Conservation (phyloP, 768 basidiomycete species). For the Gloeophyllum trabeum region DNA sequence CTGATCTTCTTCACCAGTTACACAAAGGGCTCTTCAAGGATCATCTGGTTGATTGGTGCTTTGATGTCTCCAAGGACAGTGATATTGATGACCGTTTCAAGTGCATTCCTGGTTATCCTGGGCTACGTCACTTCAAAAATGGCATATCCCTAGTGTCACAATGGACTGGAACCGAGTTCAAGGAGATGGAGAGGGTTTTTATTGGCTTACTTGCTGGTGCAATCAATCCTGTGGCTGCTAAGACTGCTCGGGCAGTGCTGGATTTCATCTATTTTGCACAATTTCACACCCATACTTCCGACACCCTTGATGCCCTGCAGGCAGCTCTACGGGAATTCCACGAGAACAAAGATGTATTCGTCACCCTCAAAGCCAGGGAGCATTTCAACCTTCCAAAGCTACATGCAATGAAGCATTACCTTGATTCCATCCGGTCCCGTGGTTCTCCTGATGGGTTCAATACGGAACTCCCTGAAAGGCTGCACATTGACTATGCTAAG, state of each 20-base stretch:
- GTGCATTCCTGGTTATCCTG: slow-evolving; percentile 17
- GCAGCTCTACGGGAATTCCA: slow-evolving; percentile 14
- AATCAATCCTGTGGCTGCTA: slow-evolving; percentile 10
- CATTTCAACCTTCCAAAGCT: slow-evolving; percentile 21
- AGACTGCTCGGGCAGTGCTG: slow-evolving; percentile 12
- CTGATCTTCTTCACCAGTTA: slow-evolving; percentile 34
- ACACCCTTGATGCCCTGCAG: slow-evolving; percentile 8
- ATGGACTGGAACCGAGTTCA: slow-evolving; percentile 32
- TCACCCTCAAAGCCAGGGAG: slow-evolving; percentile 10
- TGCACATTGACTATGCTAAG: slow-evolving; percentile 35
- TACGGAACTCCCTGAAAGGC: slow-evolving; percentile 19
- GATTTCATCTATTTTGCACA: slow-evolving; percentile 19
- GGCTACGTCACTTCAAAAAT: slow-evolving; percentile 27
- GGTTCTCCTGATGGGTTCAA: slow-evolving; percentile 14
- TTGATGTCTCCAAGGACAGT: slow-evolving; percentile 1
- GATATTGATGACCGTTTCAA: slow-evolving; percentile 27
- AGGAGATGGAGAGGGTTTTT: slow-evolving; percentile 19
- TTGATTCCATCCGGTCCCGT: slow-evolving; percentile 7
- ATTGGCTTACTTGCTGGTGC: slow-evolving; percentile 12
- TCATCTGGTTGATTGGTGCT: slow-evolving; percentile 22
- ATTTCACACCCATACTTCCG: slow-evolving; percentile 12
- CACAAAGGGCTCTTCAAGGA: slow-evolving; percentile 37
- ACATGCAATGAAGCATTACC: slow-evolving; percentile 14
- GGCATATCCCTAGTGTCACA: slow-evolving; percentile 30
- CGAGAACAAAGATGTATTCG: slow-evolving; percentile 14